A percentile compares a stretch with the other conserved stretches of the same genome.
These are phyloP conservation scores for Cystobasidium pallidum DNA, from an alignment of 1,284 basidiomycete genomes.

Conservation along the genomic window DNA sequence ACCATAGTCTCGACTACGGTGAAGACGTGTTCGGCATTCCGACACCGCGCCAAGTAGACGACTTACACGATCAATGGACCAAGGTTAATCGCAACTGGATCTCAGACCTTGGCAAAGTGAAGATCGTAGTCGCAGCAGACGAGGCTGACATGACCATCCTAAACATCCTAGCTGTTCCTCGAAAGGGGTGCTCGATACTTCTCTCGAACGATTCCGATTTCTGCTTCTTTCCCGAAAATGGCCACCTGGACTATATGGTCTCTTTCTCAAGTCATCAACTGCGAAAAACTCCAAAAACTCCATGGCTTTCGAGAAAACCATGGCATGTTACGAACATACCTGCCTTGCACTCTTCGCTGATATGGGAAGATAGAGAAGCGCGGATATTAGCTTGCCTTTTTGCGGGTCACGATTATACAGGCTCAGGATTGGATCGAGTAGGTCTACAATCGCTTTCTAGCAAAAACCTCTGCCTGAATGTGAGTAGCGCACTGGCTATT, in stretches of 20 bases:
- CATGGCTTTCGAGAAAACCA: too few species aligned
- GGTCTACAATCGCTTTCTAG: background rate
- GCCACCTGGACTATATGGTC: background rate
- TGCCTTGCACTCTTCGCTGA: background rate
- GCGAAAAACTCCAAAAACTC: background rate
- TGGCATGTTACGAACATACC: background rate
- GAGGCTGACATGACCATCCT: too few species aligned
- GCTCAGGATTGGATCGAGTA: background rate
- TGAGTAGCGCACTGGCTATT: too few species aligned
- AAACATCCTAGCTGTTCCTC: too few species aligned
- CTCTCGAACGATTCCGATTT: background rate
- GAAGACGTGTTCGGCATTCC: too few species aligned
- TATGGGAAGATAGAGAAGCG: background rate
- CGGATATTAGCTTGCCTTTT: background rate
- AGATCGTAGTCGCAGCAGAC: too few species aligned
- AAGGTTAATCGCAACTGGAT: too few species aligned
- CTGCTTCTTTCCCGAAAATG: background rate
- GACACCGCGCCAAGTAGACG: too few species aligned
- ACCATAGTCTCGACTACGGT: too few species aligned
- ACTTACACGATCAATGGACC: too few species aligned
- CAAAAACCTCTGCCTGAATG: too few species aligned
- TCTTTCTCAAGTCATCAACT: background rate
- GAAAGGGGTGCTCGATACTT: background rate
- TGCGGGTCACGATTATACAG: constrained; percentile 2
- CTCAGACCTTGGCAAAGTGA: too few species aligned